Conservation (phyloP, 2,329 filamentous ascomycete species). For the Canariomyces notabilis region DNA sequence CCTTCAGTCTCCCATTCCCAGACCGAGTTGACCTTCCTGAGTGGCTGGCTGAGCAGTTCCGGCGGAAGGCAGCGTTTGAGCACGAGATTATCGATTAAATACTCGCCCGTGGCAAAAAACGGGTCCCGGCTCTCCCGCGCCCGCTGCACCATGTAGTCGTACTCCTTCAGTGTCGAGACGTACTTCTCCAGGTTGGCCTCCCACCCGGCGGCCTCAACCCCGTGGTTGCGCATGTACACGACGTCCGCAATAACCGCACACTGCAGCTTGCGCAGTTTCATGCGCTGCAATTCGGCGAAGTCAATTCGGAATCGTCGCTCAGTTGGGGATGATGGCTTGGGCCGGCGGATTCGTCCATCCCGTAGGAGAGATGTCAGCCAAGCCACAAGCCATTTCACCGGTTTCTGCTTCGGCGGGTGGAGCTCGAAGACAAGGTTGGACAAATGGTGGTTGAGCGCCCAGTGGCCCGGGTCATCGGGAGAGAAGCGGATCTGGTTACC, state of each 20-base stretch:
- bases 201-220: not conserved
- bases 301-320: conserved; percentile 12
- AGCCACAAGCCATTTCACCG: no score
- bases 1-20: conserved; percentile 9
- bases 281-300: conserved; percentile 17
- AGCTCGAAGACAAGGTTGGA: no score
- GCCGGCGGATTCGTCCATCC: no score
- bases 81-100: conserved; percentile 14
- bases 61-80: conserved; percentile 2
- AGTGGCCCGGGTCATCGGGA: no score
- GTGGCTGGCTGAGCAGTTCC: not conserved
- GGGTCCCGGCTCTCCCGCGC: conserved; percentile 12
- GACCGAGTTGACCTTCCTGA: not conserved
- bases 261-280: conserved; percentile 16
- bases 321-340: no score
- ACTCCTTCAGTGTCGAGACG: conserved; percentile 18
- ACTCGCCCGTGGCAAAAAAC: conserved; percentile 18
- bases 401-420: no score
- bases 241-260: conserved; percentile 12
- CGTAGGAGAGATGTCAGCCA: no score
- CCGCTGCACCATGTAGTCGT: conserved; percentile 20
- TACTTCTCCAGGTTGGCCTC: conserved; percentile 10
- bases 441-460: no score
- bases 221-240: not conserved
- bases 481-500: no score